Percentiles rank a stretch among this genome's conserved stretches.
These are phyloP conservation scores for Tuctoria greenei DNA, from an alignment of 176 grass and related monocot species.

Conservation along the genomic window DNA sequence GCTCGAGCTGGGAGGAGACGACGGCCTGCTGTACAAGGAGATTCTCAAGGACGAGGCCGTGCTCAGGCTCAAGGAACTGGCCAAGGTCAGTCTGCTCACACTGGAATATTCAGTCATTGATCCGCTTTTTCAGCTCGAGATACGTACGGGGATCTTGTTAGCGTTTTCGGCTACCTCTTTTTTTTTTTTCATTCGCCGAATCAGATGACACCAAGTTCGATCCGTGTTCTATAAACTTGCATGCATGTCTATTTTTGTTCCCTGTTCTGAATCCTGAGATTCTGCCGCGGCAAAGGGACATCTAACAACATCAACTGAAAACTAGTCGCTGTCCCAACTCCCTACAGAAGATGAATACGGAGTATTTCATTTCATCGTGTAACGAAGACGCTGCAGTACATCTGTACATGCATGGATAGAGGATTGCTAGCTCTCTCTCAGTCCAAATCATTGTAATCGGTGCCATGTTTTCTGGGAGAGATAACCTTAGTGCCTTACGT, in stretches of 20 bases:
- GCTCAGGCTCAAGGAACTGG: slow-evolving; percentile 61
- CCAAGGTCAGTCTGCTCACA: slow-evolving; percentile 42
- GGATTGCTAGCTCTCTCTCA: too few species aligned
- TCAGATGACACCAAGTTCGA: not conserved
- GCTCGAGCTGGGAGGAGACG: slow-evolving; percentile 44
- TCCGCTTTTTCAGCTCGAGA: slow-evolving; percentile 28
- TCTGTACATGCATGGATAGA: too few species aligned
- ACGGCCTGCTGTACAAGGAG: slow-evolving; percentile 40
- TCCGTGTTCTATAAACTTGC: not conserved
- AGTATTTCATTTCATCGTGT: too few species aligned
- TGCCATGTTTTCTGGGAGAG: slow-evolving; percentile 16
- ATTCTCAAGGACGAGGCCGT: slow-evolving; percentile 79
- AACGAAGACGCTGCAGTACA: too few species aligned
- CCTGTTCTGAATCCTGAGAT: not conserved
- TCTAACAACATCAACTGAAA: not conserved
- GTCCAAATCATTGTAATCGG: not conserved
- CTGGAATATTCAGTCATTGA: not conserved
- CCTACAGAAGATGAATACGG: too few species aligned
- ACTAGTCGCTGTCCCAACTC: too few species aligned
- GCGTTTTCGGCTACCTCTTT: not conserved
- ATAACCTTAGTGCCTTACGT: not conserved
- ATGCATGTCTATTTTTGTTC: not conserved
- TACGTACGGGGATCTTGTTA: slow-evolving; percentile 18
- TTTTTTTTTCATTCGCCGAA: not conserved
- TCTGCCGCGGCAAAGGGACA: not conserved